Evolutionary conservation across 169 alveolate species (phyloP), one percentile per base, ranked within the genome.

Genomic region (Cryptosporidium sp.): DNA sequence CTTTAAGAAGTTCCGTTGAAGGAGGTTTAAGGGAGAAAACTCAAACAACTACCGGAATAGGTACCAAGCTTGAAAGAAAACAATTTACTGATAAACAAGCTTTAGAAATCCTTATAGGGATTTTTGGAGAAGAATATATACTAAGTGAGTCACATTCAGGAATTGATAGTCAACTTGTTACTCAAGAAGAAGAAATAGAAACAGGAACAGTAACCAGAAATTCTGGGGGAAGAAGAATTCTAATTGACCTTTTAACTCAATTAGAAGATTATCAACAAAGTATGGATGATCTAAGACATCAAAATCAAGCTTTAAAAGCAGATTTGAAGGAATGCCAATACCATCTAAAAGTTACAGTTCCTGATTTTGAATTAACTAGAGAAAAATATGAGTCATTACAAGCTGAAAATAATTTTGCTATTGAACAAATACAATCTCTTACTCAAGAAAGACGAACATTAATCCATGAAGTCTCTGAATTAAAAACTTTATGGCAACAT

Each of bases 401-500:
- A 48, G 89, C 75, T 1, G 89, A 80, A 65, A 80, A 80, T 29
- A 80, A 44, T 16, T 80, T 60, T 80, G 73, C 75, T 9, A 44
- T 80, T 9, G 51, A 80, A 39, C 89, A 80, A 18, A 26, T 80
- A 10, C 89, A 80, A n/a, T 62, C 89, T 16, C 21, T 80, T 26
- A 80, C 80, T 42, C 89, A 80, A 62, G 89, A 80, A 33, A 58
- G 75, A 26, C 26, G 89, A 6, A 23, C 35, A 10, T 39, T 80
- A 7, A 62, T 80, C 31, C 89, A 80, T 42, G 68, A 62, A 26
- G 37, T 80, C 12, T 80, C 89, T 1, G 89, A 80, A 31, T 51
- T 44, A 23, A 80, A 80, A 12, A 62, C 75, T 21, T 48, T 80
- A 21, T 80, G 89, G 89, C 44, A 80, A 53, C 89, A 80, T 42